phyloP scores from a whole-genome alignment of 1,139 yeast species.

The Saccharomyces hybrid region DNA sequence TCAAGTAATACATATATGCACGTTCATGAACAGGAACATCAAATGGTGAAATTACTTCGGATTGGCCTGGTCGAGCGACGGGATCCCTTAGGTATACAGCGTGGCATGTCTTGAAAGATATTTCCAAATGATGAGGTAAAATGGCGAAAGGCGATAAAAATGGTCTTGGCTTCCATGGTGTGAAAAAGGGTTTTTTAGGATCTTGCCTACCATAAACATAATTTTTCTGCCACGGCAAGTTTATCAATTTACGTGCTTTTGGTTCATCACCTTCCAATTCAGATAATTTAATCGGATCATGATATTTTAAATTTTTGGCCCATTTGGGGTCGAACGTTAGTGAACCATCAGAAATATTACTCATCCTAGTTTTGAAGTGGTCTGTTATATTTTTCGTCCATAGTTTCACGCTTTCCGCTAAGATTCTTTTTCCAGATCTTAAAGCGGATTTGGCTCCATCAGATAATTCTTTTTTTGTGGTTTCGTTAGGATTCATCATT shows the following conservation, averaged over 20 bases:
- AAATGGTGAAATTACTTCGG: constrained; percentile 92
- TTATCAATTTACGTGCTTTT: constrained; percentile 36
- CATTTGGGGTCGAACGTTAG: constrained; percentile 45
- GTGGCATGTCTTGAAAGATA: constrained; percentile 86
- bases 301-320: constrained; percentile 45
- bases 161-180: constrained; percentile 96
- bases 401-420: constrained; percentile 17
- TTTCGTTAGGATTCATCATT: constrained; percentile 19
- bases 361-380: constrained; percentile 7
- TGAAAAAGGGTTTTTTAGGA: constrained; percentile 73
- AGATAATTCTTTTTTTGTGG: constrained; percentile 24
- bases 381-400: constrained; percentile 26
- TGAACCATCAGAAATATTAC: background rate
- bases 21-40: constrained; percentile 80
- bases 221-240: constrained; percentile 68
- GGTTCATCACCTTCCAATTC: constrained; percentile 51
- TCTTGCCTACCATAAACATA: constrained; percentile 69
- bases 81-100: constrained; percentile 95
- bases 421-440: constrained; percentile 20
- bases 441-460: constrained; percentile 18
- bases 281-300: constrained; percentile 45
- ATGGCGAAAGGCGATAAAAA: constrained; percentile 89
- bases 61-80: constrained; percentile 92
- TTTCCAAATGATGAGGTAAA: constrained; percentile 84
- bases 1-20: constrained; percentile 90